Evolutionary conservation across 75 land plant species (phyloP).

Genomic region (Picea sitchensis): DNA sequence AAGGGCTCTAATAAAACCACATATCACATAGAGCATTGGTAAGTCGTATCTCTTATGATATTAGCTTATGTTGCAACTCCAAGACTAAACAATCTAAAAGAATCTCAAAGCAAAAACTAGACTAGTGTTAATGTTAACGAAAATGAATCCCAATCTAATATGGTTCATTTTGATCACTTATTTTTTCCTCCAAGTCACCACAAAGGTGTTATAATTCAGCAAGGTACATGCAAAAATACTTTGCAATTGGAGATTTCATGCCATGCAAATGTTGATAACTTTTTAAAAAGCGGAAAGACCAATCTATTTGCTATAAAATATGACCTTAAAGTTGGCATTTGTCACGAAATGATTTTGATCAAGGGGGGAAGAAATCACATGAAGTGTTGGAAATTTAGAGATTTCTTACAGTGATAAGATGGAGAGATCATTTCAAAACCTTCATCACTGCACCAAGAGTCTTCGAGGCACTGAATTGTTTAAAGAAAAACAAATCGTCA

Average conservation of each 20-base stretch:
- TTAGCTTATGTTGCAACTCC: constrained; percentile 70
- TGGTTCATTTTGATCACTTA: constrained; percentile 61
- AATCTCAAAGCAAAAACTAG: neutral
- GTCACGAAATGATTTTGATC: neutral
- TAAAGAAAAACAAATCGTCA: neutral
- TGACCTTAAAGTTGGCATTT: neutral
- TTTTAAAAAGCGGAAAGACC: neutral
- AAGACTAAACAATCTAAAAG: constrained; percentile 14
- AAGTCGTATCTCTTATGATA: constrained; percentile 67
- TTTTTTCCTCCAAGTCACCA: constrained; percentile 50
- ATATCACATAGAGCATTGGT: constrained; percentile 34
- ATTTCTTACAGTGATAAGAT: neutral
- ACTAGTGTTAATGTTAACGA: neutral
- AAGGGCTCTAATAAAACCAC: neutral
- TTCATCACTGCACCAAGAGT: neutral
- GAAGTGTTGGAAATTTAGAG: constrained; percentile 12
- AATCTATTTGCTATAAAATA: constrained; percentile 11
- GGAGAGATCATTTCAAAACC: neutral
- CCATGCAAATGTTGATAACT: neutral
- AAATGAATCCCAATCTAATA: constrained; percentile 26
- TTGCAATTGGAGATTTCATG: neutral
- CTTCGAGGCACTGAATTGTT: neutral
- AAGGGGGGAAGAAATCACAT: constrained; percentile 7
- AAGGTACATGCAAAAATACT: constrained; percentile 3
- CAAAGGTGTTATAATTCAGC: constrained; percentile 40